Conservation (phyloP, 306 rosid species). For the Pyrus communis region DNA sequence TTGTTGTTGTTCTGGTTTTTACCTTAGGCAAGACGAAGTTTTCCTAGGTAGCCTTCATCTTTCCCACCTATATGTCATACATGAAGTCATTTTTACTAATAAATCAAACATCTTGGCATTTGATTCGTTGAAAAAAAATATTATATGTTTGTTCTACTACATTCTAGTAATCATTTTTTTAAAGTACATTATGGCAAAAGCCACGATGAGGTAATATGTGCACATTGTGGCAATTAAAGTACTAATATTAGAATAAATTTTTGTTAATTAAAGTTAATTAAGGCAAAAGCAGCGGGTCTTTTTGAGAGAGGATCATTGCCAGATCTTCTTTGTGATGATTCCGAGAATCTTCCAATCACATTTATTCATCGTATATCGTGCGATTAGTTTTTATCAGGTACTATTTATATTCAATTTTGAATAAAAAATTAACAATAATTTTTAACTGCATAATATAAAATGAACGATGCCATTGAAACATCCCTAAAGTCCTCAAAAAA, state of each 20-base stretch:
- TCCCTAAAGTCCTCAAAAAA: fast-evolving
- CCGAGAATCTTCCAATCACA: fast-evolving
- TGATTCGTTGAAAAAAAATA: not conserved
- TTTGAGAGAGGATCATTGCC: not conserved
- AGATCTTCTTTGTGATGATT: too few relatives aligned
- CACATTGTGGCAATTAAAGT: not conserved
- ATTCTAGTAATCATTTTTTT: not conserved
- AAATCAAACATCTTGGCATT: not conserved
- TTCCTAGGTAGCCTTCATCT: not conserved
- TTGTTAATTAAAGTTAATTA: not conserved
- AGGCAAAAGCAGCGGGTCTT: constrained; percentile 17
- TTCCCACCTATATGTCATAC: not conserved
- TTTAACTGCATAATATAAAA: fast-evolving
- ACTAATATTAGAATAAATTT: not conserved
- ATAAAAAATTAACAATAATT: too few relatives aligned
- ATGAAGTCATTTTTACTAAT: constrained; percentile 1
- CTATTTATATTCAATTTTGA: too few relatives aligned
- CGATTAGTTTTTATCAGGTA: too few relatives aligned
- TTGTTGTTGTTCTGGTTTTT: not conserved
- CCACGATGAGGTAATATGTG: constrained; percentile 26
- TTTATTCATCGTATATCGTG: too few relatives aligned
- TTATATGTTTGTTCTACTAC: not conserved
- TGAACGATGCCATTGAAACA: too few relatives aligned
- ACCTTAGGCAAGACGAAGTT: not conserved
- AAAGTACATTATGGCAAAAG: not conserved